Conservation (phyloP, 169 alveolate species). For the Sarcocystis neurona region DNA sequence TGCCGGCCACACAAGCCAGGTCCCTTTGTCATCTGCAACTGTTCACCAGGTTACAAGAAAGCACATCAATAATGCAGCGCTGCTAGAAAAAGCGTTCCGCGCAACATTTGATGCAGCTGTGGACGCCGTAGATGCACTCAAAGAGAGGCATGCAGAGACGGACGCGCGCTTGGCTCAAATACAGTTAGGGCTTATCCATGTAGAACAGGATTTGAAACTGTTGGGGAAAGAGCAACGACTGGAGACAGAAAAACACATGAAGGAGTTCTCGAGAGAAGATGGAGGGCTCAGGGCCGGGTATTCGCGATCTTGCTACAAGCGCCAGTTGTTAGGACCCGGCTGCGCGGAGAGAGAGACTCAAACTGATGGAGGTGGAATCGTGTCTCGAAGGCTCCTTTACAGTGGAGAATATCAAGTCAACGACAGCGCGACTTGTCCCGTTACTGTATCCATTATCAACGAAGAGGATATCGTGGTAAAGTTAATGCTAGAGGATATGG, state of each 20-base stretch:
- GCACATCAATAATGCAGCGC: too few species aligned
- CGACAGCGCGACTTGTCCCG: conserved; percentile 10
- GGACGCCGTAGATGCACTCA: conserved; percentile 12
- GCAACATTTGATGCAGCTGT: neutral
- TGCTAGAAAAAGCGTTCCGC: conserved; percentile 5
- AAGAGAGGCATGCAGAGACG: conserved; percentile 21
- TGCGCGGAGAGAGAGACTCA: conserved; percentile 13
- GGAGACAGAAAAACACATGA: conserved; percentile 10
- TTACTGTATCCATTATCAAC: conserved; percentile 30
- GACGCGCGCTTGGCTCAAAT: conserved; percentile 22
- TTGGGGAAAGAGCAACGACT: neutral
- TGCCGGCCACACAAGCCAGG: neutral
- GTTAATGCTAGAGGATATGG: conserved; percentile 31
- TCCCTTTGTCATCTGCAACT: neutral
- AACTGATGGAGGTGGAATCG: conserved; percentile 1
- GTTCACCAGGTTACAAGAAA: too few species aligned
- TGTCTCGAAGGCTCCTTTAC: conserved; percentile 8
- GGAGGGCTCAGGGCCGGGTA: neutral
- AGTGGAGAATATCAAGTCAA: conserved; percentile 17
- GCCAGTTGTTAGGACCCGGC: neutral
- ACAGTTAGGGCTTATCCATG: conserved; percentile 14
- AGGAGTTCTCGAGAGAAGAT: neutral
- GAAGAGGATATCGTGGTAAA: conserved; percentile 28
- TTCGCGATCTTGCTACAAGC: neutral
- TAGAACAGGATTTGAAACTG: neutral